phyloP scores from a whole-genome alignment of 2,329 filamentous ascomycete species.

The Cordyceps tenuipes region DNA sequence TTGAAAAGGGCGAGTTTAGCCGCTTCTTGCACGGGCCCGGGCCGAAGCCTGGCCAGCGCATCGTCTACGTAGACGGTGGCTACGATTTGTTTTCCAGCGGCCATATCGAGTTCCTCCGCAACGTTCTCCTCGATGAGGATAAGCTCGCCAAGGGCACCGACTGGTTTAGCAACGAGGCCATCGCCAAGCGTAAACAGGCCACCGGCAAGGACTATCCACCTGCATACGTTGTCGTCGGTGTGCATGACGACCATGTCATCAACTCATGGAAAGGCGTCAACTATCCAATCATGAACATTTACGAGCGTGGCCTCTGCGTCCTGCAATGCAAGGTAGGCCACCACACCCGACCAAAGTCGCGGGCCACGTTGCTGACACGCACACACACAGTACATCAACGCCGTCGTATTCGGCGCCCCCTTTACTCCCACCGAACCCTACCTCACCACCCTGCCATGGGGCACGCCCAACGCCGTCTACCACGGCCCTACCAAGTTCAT shows the following conservation, averaged over 20 bases:
- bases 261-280: conserved; percentile 96
- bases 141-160: conserved; percentile 56
- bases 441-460: conserved; percentile 64
- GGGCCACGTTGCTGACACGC: conserved; percentile 15
- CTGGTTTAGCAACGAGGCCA: conserved; percentile 64
- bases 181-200: conserved; percentile 53
- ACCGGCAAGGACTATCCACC: conserved; percentile 66
- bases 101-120: conserved; percentile 87
- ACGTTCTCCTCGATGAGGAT: conserved; percentile 67
- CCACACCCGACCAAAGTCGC: neutral
- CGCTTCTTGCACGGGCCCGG: conserved; percentile 63
- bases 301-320: conserved; percentile 90
- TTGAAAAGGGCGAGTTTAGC: conserved; percentile 56
- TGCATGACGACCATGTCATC: conserved; percentile 92
- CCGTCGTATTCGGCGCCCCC: conserved; percentile 82
- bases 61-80: conserved; percentile 93
- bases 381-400: conserved; percentile 64
- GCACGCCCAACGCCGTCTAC: conserved; percentile 73
- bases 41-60: conserved; percentile 66
- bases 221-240: conserved; percentile 81
- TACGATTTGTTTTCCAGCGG: conserved; percentile 96
- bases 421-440: conserved; percentile 78
- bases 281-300: conserved; percentile 99
- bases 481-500: conserved; percentile 95
- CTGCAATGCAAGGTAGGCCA: conserved; percentile 76